These are phyloP conservation scores for Pelargonium myrrhifolium DNA, from an alignment of 441 rosid species.

Conservation along the genomic window DNA sequence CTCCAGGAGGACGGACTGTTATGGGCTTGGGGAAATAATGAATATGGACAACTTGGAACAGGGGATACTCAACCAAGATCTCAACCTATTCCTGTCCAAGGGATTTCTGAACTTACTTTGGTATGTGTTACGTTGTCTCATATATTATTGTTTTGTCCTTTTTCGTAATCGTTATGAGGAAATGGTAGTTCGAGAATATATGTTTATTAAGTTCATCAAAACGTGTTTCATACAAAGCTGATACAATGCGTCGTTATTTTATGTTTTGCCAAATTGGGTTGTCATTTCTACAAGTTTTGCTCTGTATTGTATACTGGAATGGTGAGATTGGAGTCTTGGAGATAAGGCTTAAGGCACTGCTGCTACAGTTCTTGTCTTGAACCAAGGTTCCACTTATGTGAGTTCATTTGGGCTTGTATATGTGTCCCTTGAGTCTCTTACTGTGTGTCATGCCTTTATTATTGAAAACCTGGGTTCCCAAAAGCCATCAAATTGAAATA, in stretches of 20 bases:
- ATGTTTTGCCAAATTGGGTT: too few species aligned
- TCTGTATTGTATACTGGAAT: too few species aligned
- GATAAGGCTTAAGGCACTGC: too few species aligned
- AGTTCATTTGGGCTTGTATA: not conserved
- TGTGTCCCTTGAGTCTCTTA: not conserved
- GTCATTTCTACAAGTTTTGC: too few species aligned
- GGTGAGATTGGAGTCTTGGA: too few species aligned
- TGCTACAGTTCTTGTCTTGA: not conserved
- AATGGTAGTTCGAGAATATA: not conserved
- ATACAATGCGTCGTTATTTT: too few species aligned
- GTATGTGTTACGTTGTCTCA: conserved; percentile 34
- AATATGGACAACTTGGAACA: conserved; percentile 98
- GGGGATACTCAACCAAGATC: conserved; percentile 99
- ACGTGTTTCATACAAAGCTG: too few species aligned
- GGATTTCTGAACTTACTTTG: conserved; percentile 71
- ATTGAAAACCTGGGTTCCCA: not conserved
- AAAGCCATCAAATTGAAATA: too few species aligned
- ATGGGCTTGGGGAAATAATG: conserved; percentile 99
- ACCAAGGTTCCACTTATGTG: not conserved
- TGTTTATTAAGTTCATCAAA: too few species aligned
- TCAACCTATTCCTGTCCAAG: conserved; percentile 82
- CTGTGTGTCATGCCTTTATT: not conserved
- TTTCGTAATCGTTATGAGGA: not conserved
- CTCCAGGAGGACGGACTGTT: conserved; percentile 86
- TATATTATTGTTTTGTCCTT: not conserved